Evolutionary conservation across 2,329 filamentous ascomycete species (phyloP).

Genomic region (Hymenoscyphus fructigenus): DNA sequence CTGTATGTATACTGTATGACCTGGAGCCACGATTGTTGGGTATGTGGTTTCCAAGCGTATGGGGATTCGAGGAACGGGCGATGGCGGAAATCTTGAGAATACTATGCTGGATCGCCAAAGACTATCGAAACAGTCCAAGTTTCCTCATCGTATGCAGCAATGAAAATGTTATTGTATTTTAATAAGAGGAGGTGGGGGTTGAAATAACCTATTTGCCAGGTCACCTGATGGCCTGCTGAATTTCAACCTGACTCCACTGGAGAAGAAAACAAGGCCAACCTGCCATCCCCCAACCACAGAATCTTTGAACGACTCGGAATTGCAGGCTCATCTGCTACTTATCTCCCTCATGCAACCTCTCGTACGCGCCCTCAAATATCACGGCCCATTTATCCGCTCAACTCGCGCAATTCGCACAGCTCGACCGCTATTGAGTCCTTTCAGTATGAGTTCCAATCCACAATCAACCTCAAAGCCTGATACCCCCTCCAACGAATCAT

Average conservation of each 20-base stretch:
- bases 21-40: too few species aligned
- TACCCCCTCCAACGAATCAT: neutral
- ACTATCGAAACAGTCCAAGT: too few species aligned
- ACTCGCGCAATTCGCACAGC: neutral
- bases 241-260: neutral
- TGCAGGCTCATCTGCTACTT: neutral
- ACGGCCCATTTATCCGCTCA: neutral
- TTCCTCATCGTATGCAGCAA: too few species aligned
- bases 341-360: neutral
- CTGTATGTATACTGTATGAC: too few species aligned
- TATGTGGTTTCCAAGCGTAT: too few species aligned
- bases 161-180: too few species aligned
- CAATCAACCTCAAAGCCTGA: neutral
- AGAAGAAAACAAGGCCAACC: too few species aligned
- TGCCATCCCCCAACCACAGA: neutral
- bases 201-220: neutral
- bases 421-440: neutral
- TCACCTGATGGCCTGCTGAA: neutral
- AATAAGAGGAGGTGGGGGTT: neutral
- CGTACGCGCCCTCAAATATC: neutral
- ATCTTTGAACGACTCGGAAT: neutral
- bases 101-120: too few species aligned
- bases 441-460: neutral
- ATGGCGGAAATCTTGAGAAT: too few species aligned
- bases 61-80: too few species aligned